Conservation (phyloP, 129 eudicot species). For the Chrysanthemum seticuspe region DNA sequence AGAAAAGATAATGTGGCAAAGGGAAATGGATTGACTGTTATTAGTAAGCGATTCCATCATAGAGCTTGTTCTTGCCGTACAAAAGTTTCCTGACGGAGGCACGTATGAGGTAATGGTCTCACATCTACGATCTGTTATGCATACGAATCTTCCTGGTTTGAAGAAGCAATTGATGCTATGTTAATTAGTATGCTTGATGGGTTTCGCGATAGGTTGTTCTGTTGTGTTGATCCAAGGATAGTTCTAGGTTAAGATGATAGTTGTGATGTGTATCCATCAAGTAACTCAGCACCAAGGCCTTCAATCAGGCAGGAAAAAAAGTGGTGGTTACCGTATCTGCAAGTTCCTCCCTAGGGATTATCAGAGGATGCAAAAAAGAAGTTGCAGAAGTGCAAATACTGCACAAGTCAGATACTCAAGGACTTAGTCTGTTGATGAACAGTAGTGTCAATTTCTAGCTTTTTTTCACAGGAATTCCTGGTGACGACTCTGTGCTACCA, state of each 20-base stretch:
- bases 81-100: constrained; percentile 57
- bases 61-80: constrained; percentile 51
- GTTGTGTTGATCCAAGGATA: constrained; percentile 53
- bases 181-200: constrained; percentile 56
- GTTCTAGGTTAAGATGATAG: constrained; percentile 13
- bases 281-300: constrained; percentile 30
- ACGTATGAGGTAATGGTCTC: constrained; percentile 67
- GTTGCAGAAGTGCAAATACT: constrained; percentile 35
- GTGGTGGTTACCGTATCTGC: constrained; percentile 71
- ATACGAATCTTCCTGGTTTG: constrained; percentile 58
- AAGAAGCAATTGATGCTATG: constrained; percentile 60
- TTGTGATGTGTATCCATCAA: not conserved
- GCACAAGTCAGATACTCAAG: constrained; percentile 52
- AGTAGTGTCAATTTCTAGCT: no score
- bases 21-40: constrained; percentile 64
- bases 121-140: constrained; percentile 48
- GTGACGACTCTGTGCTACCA: no score
- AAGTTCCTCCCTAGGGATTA: constrained; percentile 54
- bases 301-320: constrained; percentile 50
- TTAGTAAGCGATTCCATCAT: constrained; percentile 60
- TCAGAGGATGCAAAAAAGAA: constrained; percentile 35
- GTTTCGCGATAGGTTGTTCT: constrained; percentile 47
- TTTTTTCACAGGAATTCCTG: no score
- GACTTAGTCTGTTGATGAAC: no score
- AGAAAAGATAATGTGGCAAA: constrained; percentile 55